A percentile compares a stretch with the other conserved stretches of the same genome.
phyloP scores from a whole-genome alignment of 108 stramenopile species.

The Pseudonitzschia delicatissima region DNA sequence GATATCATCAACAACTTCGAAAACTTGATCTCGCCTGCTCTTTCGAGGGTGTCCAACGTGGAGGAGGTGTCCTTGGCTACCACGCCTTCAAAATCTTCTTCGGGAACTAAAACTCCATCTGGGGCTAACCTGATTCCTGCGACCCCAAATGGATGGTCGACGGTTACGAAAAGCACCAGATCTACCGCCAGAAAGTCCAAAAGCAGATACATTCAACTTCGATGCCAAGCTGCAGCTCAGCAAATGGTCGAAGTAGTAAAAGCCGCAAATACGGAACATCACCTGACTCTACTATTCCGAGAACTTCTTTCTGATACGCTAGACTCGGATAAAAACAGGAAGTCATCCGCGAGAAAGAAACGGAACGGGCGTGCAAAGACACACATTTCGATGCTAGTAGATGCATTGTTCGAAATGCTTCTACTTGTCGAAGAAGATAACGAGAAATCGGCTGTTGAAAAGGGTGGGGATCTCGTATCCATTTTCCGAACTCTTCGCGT shows the following conservation, averaged over 20 bases:
- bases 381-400: slow-evolving; percentile 66
- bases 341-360: slow-evolving; percentile 53
- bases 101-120: slow-evolving; percentile 2
- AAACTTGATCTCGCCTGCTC: slow-evolving; percentile 5
- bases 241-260: slow-evolving; percentile 95
- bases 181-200: slow-evolving; percentile 27
- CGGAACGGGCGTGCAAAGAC: slow-evolving; percentile 38
- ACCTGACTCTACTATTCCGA: slow-evolving; percentile 67
- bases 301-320: slow-evolving; percentile 71
- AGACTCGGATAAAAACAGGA: slow-evolving; percentile 77
- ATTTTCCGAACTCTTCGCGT: slow-evolving; percentile 77
- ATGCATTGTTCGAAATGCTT: slow-evolving; percentile 73
- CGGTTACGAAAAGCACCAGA: slow-evolving; percentile 21
- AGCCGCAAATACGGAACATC: slow-evolving; percentile 58
- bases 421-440: slow-evolving; percentile 76
- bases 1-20: not conserved
- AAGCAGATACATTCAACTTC: slow-evolving; percentile 23
- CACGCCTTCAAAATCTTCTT: slow-evolving; percentile 12
- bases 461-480: slow-evolving; percentile 75
- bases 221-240: slow-evolving; percentile 53
- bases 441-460: slow-evolving; percentile 21
- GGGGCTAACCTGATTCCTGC: not conserved
- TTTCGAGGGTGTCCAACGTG: slow-evolving; percentile 10
- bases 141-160: slow-evolving; percentile 10
- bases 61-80: slow-evolving; percentile 30